Percentiles rank a stretch among this genome's conserved stretches.
These are phyloP conservation scores for Neolentinus lepideus DNA, from an alignment of 1,284 basidiomycete species.

Conservation along the genomic window DNA sequence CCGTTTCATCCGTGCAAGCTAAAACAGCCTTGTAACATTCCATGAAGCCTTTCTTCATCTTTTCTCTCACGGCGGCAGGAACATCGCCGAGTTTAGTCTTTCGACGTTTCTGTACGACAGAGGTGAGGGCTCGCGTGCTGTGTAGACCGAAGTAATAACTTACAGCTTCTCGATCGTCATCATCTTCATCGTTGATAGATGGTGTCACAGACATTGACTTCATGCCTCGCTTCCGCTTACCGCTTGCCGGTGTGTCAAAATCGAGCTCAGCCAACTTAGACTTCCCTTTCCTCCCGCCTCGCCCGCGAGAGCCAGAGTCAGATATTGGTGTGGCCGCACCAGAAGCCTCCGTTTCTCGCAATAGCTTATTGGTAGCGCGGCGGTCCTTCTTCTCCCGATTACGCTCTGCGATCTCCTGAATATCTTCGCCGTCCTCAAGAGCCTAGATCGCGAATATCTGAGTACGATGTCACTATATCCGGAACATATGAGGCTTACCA, in stretches of 20 bases:
- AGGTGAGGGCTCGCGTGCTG: background rate
- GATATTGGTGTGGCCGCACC: slow-evolving; percentile 54
- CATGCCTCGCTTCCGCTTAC: slow-evolving; percentile 65
- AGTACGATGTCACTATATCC: background rate
- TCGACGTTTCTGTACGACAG: slow-evolving; percentile 60
- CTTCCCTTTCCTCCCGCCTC: slow-evolving; percentile 65
- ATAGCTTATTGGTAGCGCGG: slow-evolving; percentile 19
- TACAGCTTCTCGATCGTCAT: slow-evolving; percentile 59
- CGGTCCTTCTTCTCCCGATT: slow-evolving; percentile 57
- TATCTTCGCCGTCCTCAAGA: slow-evolving; percentile 82
- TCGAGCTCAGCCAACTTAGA: slow-evolving; percentile 39
- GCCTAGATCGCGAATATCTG: slow-evolving; percentile 36
- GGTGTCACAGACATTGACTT: slow-evolving; percentile 77
- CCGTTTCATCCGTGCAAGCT: slow-evolving; percentile 64
- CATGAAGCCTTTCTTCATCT: slow-evolving; percentile 82
- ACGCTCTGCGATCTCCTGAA: slow-evolving; percentile 67
- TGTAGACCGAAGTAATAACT: slow-evolving; percentile 15
- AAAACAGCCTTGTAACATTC: slow-evolving; percentile 79
- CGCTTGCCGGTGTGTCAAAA: slow-evolving; percentile 41
- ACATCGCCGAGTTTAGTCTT: slow-evolving; percentile 56
- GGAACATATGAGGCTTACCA: slow-evolving; percentile 36
- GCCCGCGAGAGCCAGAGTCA: slow-evolving; percentile 49
- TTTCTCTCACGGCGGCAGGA: slow-evolving; percentile 50
- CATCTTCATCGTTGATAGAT: slow-evolving; percentile 64
- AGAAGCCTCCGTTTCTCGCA: slow-evolving; percentile 1